phyloP scores from a whole-genome alignment of 2,329 filamentous ascomycete species.

The Venturiaceae sp. region DNA sequence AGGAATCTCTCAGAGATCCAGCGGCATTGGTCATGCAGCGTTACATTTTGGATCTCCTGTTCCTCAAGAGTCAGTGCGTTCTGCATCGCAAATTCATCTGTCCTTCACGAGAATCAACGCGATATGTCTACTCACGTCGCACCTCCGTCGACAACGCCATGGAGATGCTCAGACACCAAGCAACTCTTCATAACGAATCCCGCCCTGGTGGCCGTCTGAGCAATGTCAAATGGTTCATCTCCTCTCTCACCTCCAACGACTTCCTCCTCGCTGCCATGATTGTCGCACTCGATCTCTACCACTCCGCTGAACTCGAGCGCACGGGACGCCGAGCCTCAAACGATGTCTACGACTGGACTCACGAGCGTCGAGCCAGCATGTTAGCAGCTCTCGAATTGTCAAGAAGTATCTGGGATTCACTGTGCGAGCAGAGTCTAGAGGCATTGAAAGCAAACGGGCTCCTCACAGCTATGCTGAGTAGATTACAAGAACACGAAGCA shows the following conservation, averaged over 20 bases:
- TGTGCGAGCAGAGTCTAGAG: slow-evolving; percentile 73
- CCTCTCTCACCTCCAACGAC: slow-evolving; percentile 71
- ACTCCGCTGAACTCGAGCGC: slow-evolving; percentile 42
- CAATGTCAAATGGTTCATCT: slow-evolving; percentile 68
- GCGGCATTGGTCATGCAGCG: slow-evolving; percentile 65
- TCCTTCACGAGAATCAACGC: slow-evolving; percentile 65
- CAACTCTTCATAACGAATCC: slow-evolving; percentile 65
- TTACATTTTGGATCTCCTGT: slow-evolving; percentile 74
- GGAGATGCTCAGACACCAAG: slow-evolving; percentile 69
- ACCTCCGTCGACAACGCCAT: slow-evolving; percentile 81
- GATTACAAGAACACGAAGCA: slow-evolving; percentile 49
- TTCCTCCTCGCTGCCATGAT: slow-evolving; percentile 82
- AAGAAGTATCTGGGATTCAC: slow-evolving; percentile 68
- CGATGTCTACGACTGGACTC: slow-evolving; percentile 34
- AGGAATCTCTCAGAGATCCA: slow-evolving; percentile 63
- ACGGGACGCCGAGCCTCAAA: slow-evolving; percentile 22
- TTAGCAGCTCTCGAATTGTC: slow-evolving; percentile 62
- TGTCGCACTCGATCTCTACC: slow-evolving; percentile 72
- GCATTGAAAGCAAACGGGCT: slow-evolving; percentile 78
- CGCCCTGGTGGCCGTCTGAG: slow-evolving; percentile 62
- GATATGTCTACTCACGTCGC: slow-evolving; percentile 75
- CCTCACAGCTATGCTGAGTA: slow-evolving; percentile 75
- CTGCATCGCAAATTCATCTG: slow-evolving; percentile 80
- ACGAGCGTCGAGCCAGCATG: slow-evolving; percentile 58
- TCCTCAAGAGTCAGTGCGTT: slow-evolving; percentile 80